Conservation (phyloP, 2,329 filamentous ascomycete genomes). For the Colletotrichum gigasporum region DNA sequence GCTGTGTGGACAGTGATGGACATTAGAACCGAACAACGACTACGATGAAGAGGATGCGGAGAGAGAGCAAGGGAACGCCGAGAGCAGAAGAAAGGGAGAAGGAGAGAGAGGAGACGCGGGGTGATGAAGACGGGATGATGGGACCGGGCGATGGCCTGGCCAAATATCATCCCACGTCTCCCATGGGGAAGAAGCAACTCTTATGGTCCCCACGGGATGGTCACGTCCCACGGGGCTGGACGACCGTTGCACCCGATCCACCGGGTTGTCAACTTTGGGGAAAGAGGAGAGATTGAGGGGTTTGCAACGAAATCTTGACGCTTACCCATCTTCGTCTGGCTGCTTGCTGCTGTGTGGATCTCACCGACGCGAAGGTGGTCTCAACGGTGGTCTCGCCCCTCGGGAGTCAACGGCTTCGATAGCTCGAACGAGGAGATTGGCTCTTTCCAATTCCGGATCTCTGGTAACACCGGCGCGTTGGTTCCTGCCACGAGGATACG, state of each 20-base stretch:
- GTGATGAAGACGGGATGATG: slow-evolving; percentile 12
- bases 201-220: slow-evolving; percentile 33
- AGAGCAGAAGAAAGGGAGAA: slow-evolving; percentile 1
- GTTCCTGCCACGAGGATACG: slow-evolving; percentile 5
- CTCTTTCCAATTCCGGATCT: slow-evolving; percentile 12
- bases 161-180: slow-evolving; percentile 22
- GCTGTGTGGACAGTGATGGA: slow-evolving; percentile 35
- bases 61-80: background rate
- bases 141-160: slow-evolving; percentile 20
- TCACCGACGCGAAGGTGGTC: slow-evolving; percentile 4
- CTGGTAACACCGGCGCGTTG: slow-evolving; percentile 11
- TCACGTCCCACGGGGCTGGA: slow-evolving; percentile 24
- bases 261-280: slow-evolving; percentile 19
- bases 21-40: slow-evolving; percentile 37
- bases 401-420: slow-evolving; percentile 5
- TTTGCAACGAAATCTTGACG: slow-evolving; percentile 18
- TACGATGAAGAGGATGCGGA: slow-evolving; percentile 21
- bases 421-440: background rate
- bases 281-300: slow-evolving; percentile 22
- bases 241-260: slow-evolving; percentile 18
- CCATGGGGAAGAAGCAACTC: slow-evolving; percentile 32
- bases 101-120: slow-evolving; percentile 2
- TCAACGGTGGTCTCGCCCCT: background rate
- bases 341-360: slow-evolving; percentile 13
- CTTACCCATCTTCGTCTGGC: slow-evolving; percentile 28